Base-by-base conservation (phyloP, 495 filamentous ascomycete species). In the Geoglossum glabrum region DNA sequence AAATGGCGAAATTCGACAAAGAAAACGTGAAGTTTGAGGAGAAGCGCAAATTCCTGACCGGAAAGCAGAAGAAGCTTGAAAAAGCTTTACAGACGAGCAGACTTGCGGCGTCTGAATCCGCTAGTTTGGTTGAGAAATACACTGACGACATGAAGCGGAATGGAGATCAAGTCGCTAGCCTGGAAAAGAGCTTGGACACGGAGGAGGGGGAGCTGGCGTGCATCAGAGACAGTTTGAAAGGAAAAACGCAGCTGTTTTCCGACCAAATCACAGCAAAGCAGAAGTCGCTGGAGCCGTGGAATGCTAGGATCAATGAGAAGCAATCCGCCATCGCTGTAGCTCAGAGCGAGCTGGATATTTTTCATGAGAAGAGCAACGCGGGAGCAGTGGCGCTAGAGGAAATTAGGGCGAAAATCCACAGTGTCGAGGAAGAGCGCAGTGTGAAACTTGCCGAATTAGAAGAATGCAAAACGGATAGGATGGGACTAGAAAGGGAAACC, bases 21-120 rank as follows among this genome's bases (percentile, higher is more conserved):
- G 92, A 97, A 65, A 80, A 81, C 34, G 92, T 98, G 67, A 97
- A 97, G 64, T 89, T 93, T 63, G 92, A 97, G 57, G 92, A 97
- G 68, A 97, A 96, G 74, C 81, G 84, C 64, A 98, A 98, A 65
- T 95, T 95, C 68, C 68, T 98, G 58, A 71, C 74, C 1, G 81
- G 80, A 58, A 98, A 97, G 72, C 80, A 86, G 61, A 94, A 93
- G 74, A 97, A 97, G 72, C 75, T 95, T 11, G 89, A 98, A 63
- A 97, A 96, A 69, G 73, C 85, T 0, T 83, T 92, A 64, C 74
- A 83, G 57, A 80, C 81, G 45, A 81, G 76, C 64, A 80, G 77
- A 28, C 74, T 81, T 25, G 80, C 83, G 3, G 77, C 82, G 15
- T 79, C 80, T 0, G 88, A 95, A 64, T 83, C 86, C 19, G 76